Conservation (phyloP, 164 flowering plant genomes). For the Vitis cinerea region DNA sequence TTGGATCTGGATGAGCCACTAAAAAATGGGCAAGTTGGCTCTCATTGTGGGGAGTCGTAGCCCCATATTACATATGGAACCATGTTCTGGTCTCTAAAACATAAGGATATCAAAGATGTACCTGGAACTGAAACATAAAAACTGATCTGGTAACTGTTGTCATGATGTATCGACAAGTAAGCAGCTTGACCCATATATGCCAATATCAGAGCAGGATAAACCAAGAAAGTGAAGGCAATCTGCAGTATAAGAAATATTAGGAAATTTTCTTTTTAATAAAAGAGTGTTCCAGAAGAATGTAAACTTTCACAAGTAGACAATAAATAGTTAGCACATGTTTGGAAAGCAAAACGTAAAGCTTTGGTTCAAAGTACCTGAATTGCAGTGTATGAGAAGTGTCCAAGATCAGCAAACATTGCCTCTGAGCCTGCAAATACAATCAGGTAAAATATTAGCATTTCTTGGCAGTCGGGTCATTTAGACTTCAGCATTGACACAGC, state of each 20-base stretch:
- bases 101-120: conserved; percentile 16
- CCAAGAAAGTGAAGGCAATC: conserved; percentile 87
- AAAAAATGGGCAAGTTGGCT: background rate
- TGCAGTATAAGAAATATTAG: conserved; percentile 30
- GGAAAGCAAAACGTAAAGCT: background rate
- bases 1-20: background rate
- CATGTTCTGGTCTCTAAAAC: background rate
- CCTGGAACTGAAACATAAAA: conserved; percentile 92
- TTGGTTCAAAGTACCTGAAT: conserved; percentile 41
- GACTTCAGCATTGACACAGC: no score
- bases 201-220: conserved; percentile 86
- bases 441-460: background rate
- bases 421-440: conserved; percentile 56
- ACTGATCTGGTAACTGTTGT: conserved; percentile 48
- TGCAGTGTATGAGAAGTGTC: conserved; percentile 66
- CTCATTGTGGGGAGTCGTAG: background rate
- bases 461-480: no score
- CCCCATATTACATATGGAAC: background rate
- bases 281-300: background rate
- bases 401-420: conserved; percentile 87
- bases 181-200: conserved; percentile 99
- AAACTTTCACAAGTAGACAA: background rate
- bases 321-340: background rate
- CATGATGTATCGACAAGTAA: conserved; percentile 76
- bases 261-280: background rate